A percentile compares a stretch with the other conserved stretches of the same genome.
Evolutionary conservation across 345 rosid species (phyloP).

Genomic region (Theobroma cacao): DNA sequence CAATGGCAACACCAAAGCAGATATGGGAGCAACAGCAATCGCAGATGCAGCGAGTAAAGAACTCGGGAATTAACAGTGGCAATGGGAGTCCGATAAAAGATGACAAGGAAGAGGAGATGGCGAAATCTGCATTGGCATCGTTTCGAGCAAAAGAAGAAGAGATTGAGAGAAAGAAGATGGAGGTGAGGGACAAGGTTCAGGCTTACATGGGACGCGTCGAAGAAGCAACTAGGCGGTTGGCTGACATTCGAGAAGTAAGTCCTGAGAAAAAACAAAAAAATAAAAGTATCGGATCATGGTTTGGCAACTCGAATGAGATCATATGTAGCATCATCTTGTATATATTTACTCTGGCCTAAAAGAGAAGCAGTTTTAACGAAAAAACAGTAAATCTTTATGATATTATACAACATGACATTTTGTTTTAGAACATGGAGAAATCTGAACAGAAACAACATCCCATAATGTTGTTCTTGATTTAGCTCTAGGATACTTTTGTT

Average conservation of each 20-base stretch:
- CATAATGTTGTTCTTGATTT: too few relatives aligned
- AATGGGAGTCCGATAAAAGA: constrained; percentile 46
- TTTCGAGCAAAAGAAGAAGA: constrained; percentile 86
- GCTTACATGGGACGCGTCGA: constrained; percentile 71
- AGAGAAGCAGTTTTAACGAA: too few relatives aligned
- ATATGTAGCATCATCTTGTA: background rate
- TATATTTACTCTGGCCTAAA: too few relatives aligned
- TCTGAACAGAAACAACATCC: too few relatives aligned
- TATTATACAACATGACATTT: too few relatives aligned
- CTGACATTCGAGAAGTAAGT: constrained; percentile 84
- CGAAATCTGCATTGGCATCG: constrained; percentile 66
- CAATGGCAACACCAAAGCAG: constrained; percentile 54
- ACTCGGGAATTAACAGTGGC: constrained; percentile 35
- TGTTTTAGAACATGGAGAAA: too few relatives aligned
- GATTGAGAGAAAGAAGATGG: constrained; percentile 83
- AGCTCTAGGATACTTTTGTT: too few relatives aligned
- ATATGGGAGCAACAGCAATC: constrained; percentile 43
- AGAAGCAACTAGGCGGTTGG: constrained; percentile 69
- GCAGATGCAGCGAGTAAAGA: constrained; percentile 49
- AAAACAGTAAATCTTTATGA: too few relatives aligned
- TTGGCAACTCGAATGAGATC: background rate
- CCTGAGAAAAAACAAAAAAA: background rate
- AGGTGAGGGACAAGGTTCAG: constrained; percentile 66
- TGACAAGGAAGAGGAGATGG: constrained; percentile 69
- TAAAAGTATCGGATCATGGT: background rate